Base-by-base conservation (phyloP, 768 basidiomycete genomes). In the Lactarius psammicola region DNA sequence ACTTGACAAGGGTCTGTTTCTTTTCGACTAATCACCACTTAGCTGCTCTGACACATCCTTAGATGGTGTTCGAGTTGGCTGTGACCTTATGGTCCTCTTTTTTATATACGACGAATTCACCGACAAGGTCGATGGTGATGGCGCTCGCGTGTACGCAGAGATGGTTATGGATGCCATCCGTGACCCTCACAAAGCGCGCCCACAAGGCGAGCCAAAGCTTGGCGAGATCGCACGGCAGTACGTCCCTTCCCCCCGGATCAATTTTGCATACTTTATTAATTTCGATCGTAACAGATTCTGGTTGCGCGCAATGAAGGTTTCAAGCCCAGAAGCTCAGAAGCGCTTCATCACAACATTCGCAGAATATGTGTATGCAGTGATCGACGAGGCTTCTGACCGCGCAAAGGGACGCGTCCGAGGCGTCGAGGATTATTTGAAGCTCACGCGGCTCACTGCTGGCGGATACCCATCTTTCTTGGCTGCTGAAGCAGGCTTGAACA, bases 81-180 rank as follows among this genome's bases (percentile, higher is more conserved):
- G 82, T 63, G 83, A 84, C 63, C 71, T 84, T 56, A 83, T 85
- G 81, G 78, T 82, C 53, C 65, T 83, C 4, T 76, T 82, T 71
- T 84, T 82, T 67, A 63, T 83, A 36, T 75, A 80, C 66, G 84
- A 85, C 68, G 82, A 83, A 69, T 77, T 79, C 66, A 78, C 81
- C 13, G 84, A 85, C 71, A 72, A 76, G 30, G 73, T 74, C 0
- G 64, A 73, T 28, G 73, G 69, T 0, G 44, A 70, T 0, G 74
- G 68, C 6, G 81, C 76, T 8, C 74, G 72, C 1, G 36, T 70
- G 9, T 69, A 76, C 36, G 76, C 73, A 0, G 70, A 75, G 36
- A 75, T 78, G 20, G 73, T 80, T 17, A 77, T 80, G 71, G 78
- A 80, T 63, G 79, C 79, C 36, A 3, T 68, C 81, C 54, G 66